Evolutionary conservation across 2,329 filamentous ascomycete genomes (phyloP), one percentile per base, ranked within the genome.

Genomic region (Macrophomina phaseolina): DNA sequence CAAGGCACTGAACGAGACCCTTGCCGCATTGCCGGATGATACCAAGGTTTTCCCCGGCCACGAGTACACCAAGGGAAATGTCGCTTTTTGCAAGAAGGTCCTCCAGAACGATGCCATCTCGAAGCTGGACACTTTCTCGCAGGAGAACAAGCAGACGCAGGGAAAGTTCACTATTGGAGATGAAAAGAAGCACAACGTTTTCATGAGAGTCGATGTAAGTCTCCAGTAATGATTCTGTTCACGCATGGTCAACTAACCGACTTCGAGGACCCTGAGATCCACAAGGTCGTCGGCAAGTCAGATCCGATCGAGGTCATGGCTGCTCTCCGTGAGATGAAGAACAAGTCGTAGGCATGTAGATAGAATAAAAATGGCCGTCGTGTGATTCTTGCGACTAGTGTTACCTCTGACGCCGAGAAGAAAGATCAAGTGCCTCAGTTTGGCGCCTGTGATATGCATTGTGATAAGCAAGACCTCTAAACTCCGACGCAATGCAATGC

Each of bases 1-100:
- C 81, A 91, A 88, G 72, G 94, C 95, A 0, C 80, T 99, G 73
- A 99, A 99, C 79, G 88, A 92, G 80, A 92, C 89, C 0, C 86
- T 99, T 52, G 92, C 87, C 2, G 81, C 87, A 5, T 81, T 99
- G 66, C 94, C 95, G 0, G 90, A 97, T 72, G 93, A 98, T 73
- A 98, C 95, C 0, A 90, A 90, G 70, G 92, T 99, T 70, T 99
- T 92, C 76, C 94, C 94, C 18, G 95, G 95, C 4, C 95, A 99
- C 74, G 95, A 98, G 79, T 99, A 99, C 81, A 99, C 95, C n/a
- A 97, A 95, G 80, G 87, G 90, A 62, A 99, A 99, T 75, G 93
- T 95, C 74, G 93, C 93, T 77, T 99, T 99, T 76, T 90, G 88
- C 56, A 81, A 91, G 67, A 90, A 90, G 2, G 90, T 98, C 16